Evolutionary conservation across 345 rosid species (phyloP).

Genomic region (Clarkia xantiana): DNA sequence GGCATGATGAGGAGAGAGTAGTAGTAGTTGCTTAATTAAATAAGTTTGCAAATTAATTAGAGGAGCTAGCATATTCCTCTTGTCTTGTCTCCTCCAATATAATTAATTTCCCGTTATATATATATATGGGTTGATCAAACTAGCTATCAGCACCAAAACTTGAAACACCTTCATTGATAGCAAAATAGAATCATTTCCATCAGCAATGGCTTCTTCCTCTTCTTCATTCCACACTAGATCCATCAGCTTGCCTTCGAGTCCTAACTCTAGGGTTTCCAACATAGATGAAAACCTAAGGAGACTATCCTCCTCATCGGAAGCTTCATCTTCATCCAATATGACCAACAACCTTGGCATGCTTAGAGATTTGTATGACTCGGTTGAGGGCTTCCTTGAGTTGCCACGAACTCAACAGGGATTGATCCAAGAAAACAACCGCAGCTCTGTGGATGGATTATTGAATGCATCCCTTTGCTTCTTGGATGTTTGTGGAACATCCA

Average conservation of each 20-base stretch:
- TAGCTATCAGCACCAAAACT: not conserved
- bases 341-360: slow-evolving; percentile 9
- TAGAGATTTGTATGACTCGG: slow-evolving; percentile 14
- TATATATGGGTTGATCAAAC: too few species aligned
- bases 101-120: not conserved
- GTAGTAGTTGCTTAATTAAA: too few species aligned
- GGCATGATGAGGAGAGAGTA: too few species aligned
- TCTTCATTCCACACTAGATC: slow-evolving; percentile 13
- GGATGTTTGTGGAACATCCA: slow-evolving; percentile 11
- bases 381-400: slow-evolving; percentile 11
- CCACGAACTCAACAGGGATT: slow-evolving; percentile 11
- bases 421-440: slow-evolving; percentile 5
- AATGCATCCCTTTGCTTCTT: slow-evolving; percentile 15
- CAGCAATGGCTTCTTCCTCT: slow-evolving; percentile 4
- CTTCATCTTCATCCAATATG: slow-evolving; percentile 11
- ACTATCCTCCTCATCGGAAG: slow-evolving; percentile 11
- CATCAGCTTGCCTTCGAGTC: slow-evolving; percentile 24
- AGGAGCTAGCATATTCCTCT: slow-evolving; percentile 2
- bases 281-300: slow-evolving; percentile 13
- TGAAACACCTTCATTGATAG: not conserved
- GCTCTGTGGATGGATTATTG: slow-evolving; percentile 11
- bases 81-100: too few species aligned
- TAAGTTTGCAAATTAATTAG: too few species aligned
- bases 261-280: slow-evolving; percentile 15
- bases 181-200: not conserved